phyloP scores from a whole-genome alignment of 2,329 filamentous ascomycete genomes.

The Davidsoniella neocaledoniae region DNA sequence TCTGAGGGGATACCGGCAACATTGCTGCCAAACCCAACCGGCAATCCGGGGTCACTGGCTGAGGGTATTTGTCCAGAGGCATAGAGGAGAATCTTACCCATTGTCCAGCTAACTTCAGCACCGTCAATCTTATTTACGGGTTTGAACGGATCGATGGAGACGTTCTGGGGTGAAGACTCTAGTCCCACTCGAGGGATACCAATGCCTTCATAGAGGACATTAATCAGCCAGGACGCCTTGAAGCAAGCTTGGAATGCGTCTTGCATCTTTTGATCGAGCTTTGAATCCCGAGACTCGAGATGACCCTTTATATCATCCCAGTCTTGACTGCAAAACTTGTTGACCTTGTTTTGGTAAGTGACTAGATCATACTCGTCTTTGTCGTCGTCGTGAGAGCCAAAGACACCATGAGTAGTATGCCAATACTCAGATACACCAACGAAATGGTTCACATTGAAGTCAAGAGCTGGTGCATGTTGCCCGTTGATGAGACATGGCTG shows the following conservation, averaged over 20 bases:
- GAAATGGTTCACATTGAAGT: slow-evolving; percentile 95
- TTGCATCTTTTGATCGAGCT: slow-evolving; percentile 59
- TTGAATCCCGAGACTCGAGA: slow-evolving; percentile 49
- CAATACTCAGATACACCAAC: slow-evolving; percentile 96
- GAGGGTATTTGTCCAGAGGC: slow-evolving; percentile 75
- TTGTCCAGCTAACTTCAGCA: slow-evolving; percentile 89
- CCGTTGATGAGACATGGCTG: slow-evolving; percentile 80
- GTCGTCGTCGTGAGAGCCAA: slow-evolving; percentile 39
- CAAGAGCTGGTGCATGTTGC: slow-evolving; percentile 82
- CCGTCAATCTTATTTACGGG: slow-evolving; percentile 84
- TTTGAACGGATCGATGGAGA: slow-evolving; percentile 66
- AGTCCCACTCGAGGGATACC: slow-evolving; percentile 75
- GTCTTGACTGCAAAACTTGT: slow-evolving; percentile 67
- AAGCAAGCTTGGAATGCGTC: slow-evolving; percentile 83
- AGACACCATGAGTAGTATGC: slow-evolving; percentile 95
- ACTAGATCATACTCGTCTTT: slow-evolving; percentile 47
- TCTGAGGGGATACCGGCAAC: slow-evolving; percentile 47
- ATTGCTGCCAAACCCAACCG: slow-evolving; percentile 90
- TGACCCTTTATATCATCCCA: slow-evolving; percentile 62
- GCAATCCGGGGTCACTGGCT: slow-evolving; percentile 32
- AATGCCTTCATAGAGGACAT: slow-evolving; percentile 88
- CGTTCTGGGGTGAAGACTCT: slow-evolving; percentile 48
- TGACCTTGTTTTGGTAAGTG: slow-evolving; percentile 72
- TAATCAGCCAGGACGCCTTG: slow-evolving; percentile 96
- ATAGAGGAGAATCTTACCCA: slow-evolving; percentile 92